phyloP scores from a whole-genome alignment of 352 stramenopile species.

The Globisporangium cederbergense region DNA sequence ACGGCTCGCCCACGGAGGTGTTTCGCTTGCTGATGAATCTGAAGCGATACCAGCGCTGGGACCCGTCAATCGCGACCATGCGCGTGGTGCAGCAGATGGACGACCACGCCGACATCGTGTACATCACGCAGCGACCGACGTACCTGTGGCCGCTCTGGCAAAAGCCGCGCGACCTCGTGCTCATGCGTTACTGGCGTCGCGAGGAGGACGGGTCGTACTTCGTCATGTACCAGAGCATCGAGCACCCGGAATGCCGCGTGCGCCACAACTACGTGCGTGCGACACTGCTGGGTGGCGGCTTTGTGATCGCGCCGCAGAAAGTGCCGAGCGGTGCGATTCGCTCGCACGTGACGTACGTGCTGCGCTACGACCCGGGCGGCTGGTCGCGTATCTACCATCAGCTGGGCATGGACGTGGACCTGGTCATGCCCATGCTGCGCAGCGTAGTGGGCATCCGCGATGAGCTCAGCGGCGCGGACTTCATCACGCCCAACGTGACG shows the following conservation, averaged over 20 bases:
- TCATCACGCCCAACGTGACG: constrained; percentile 85
- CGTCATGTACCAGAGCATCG: constrained; percentile 89
- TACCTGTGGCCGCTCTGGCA: constrained; percentile 86
- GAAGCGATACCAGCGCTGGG: constrained; percentile 82
- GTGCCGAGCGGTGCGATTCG: constrained; percentile 72
- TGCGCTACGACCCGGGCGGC: constrained; percentile 77
- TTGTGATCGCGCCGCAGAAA: constrained; percentile 84
- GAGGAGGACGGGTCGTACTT: constrained; percentile 89
- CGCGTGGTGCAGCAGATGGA: constrained; percentile 83
- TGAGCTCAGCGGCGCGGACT: constrained; percentile 78
- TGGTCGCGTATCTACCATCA: constrained; percentile 85
- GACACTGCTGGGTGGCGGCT: constrained; percentile 73
- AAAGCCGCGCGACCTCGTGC: constrained; percentile 79
- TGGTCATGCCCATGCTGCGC: constrained; percentile 83
- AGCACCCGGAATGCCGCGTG: constrained; percentile 82
- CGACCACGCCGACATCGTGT: constrained; percentile 87
- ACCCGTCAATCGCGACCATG: constrained; percentile 74
- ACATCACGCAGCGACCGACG: constrained; percentile 81
- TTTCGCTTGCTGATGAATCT: constrained; percentile 85
- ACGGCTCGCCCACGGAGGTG: constrained; percentile 79
- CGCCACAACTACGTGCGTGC: constrained; percentile 86
- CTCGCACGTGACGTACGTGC: constrained; percentile 77
- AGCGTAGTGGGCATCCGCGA: constrained; percentile 83
- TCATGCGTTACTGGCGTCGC: constrained; percentile 87
- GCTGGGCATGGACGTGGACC: constrained; percentile 86